phyloP scores from a whole-genome alignment of 2,329 filamentous ascomycete species.

The Fusarium udum region DNA sequence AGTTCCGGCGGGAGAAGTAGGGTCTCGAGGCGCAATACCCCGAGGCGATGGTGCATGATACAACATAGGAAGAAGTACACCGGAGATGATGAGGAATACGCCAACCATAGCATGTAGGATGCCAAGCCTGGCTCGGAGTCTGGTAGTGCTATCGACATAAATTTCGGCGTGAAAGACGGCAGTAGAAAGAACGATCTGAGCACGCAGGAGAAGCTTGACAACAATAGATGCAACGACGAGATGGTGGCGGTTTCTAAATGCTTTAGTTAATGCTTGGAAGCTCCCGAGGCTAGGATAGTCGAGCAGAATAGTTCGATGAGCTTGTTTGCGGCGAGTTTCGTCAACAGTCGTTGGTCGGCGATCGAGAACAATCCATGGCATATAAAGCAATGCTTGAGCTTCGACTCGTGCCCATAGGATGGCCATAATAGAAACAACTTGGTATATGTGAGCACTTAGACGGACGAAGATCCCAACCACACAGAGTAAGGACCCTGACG shows the following conservation, averaged over 20 bases:
- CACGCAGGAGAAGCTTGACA: slow-evolving; percentile 38
- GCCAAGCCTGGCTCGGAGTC: slow-evolving; percentile 31
- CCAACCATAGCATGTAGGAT: slow-evolving; percentile 40
- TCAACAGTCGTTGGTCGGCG: slow-evolving; percentile 36
- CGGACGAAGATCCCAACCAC: neutral
- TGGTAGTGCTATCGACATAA: slow-evolving; percentile 25
- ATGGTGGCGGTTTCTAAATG: slow-evolving; percentile 41
- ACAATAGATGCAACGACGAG: slow-evolving; percentile 38
- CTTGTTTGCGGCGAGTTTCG: slow-evolving; percentile 43
- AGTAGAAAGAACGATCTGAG: slow-evolving; percentile 43
- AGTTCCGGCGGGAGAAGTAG: slow-evolving; percentile 42
- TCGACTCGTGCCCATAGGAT: slow-evolving; percentile 44
- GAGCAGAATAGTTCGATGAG: slow-evolving; percentile 41
- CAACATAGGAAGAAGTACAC: slow-evolving; percentile 38
- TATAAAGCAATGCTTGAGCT: slow-evolving; percentile 42
- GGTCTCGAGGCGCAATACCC: slow-evolving; percentile 44
- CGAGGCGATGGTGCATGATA: slow-evolving; percentile 40
- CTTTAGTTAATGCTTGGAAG: slow-evolving; percentile 32
- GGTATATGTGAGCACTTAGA: slow-evolving; percentile 11
- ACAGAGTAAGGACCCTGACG: slow-evolving; percentile 14
- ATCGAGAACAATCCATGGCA: slow-evolving; percentile 45
- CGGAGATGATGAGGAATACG: slow-evolving; percentile 35
- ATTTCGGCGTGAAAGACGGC: slow-evolving; percentile 40
- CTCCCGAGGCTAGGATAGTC: slow-evolving; percentile 41
- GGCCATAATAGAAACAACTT: slow-evolving; percentile 40